Evolutionary conservation across 208 protist species (phyloP).

Genomic region (Trypanosoma caninum): DNA sequence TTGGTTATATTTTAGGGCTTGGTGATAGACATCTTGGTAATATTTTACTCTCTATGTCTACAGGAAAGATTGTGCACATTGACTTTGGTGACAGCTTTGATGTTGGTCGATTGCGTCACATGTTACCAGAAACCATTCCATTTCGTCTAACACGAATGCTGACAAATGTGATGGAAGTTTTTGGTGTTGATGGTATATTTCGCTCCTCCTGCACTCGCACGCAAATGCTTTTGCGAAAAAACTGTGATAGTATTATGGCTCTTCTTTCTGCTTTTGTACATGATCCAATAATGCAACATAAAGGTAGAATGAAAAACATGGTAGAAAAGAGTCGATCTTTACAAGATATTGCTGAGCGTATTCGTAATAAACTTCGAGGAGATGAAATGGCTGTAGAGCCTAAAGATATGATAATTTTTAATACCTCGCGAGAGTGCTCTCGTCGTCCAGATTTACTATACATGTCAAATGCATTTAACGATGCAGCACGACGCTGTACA

Average conservation of each 20-base stretch:
- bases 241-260: slow-evolving; percentile 99
- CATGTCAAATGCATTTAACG: slow-evolving; percentile 89
- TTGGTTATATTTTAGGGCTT: slow-evolving; percentile 92
- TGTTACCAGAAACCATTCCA: slow-evolving; percentile 99
- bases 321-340: slow-evolving; percentile 86
- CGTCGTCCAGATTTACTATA: slow-evolving; percentile 80
- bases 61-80: slow-evolving; percentile 99
- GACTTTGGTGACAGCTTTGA: slow-evolving; percentile 99
- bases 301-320: slow-evolving; percentile 97
- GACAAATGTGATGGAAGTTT: slow-evolving; percentile 99
- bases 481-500: slow-evolving; percentile 50
- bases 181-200: slow-evolving; percentile 98
- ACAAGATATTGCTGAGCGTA: slow-evolving; percentile 94
- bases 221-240: slow-evolving; percentile 95
- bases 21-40: slow-evolving; percentile 99
- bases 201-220: slow-evolving; percentile 96
- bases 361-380: slow-evolving; percentile 98
- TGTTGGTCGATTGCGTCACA: slow-evolving; percentile 97
- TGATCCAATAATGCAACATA: slow-evolving; percentile 98
- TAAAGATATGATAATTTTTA: slow-evolving; percentile 64
- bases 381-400: slow-evolving; percentile 93
- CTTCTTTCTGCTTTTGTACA: slow-evolving; percentile 99
- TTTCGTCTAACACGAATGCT: slow-evolving; percentile 99
- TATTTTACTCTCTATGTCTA: slow-evolving; percentile 98
- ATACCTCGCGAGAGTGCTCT: slow-evolving; percentile 74